Evolutionary conservation across 2,329 filamentous ascomycete genomes (phyloP).

Genomic region (Xylariaceae sp.): DNA sequence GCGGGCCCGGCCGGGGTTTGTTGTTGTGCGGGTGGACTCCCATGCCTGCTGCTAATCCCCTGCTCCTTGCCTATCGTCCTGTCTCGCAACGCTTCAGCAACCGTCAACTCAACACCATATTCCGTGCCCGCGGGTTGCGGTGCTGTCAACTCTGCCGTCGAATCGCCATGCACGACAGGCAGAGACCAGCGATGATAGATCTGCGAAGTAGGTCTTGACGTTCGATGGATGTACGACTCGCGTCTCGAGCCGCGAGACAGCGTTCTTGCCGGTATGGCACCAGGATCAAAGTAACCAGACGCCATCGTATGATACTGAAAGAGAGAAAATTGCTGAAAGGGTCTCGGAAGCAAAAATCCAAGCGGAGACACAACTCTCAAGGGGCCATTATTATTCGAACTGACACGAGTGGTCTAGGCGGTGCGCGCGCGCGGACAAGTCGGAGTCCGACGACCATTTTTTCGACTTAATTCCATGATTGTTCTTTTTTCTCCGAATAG

Average conservation of each 20-base stretch:
- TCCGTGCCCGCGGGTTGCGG: neutral
- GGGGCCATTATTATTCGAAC: no score
- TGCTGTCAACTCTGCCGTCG: neutral
- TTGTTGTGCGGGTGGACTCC: neutral
- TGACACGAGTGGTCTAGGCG: no score
- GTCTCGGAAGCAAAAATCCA: neutral
- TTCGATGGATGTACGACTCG: neutral
- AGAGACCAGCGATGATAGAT: neutral
- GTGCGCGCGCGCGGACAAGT: no score
- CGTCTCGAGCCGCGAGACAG: neutral
- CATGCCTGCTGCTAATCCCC: neutral
- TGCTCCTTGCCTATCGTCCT: neutral
- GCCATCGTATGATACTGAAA: neutral
- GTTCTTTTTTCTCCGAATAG: no score
- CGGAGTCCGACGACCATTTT: no score
- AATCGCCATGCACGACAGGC: neutral
- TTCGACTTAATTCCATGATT: no score
- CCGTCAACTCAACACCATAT: neutral
- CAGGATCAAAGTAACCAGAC: neutral
- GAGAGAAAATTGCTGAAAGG: neutral
- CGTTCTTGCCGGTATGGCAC: neutral
- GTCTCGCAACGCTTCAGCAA: neutral
- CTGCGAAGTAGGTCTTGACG: neutral
- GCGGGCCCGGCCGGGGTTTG: neutral
- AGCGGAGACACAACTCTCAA: no score